Base-by-base conservation (phyloP, 768 basidiomycete genomes). In the Termitomyces sp. region DNA sequence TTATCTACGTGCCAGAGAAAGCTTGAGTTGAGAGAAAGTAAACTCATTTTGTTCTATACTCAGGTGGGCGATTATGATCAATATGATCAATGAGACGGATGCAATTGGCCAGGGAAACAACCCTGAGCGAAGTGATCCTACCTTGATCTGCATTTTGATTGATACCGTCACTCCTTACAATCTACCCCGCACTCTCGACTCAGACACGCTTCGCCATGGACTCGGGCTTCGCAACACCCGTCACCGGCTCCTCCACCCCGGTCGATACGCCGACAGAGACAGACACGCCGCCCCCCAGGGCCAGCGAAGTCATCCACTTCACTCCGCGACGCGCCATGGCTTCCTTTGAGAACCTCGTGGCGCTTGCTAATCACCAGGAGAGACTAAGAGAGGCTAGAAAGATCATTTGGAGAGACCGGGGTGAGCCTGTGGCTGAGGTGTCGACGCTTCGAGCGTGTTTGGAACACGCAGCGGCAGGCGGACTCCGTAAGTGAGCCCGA, bases 291-390 rank as follows among this genome's bases (percentile, higher is more conserved):
- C 54, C 59, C 23, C 46, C 44, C 3, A 19, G 8, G 8, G 15
- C 41, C 6, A 42, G 50, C 31, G 68, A 72, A 41, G 67, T 64
- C 60, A 76, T 82, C 53, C 71, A 75, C 6, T 76, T 85, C 60
- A 75, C 79, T 0, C 84, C 84, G 0, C 76, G 72, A 47, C 73
- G 75, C 35, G 81, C 86, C 3, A 83, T 88, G 73, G 78, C 81
- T 9, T 91, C 89, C 0, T 93, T 93, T 62, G 90, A 93, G 67
- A 91, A 89, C 65, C 75, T 94, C 8, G 86, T 91, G 21, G 88
- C 87, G 14, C 77, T 94, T 54, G 92, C 91, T 5, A 91, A 92
- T 70, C 84, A 89, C 69, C 86, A 91, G 67, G 89, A 93, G 58
- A 76, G 82, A 2, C 74, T 93, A 33, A 79, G 72, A 59, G 84